phyloP scores from a whole-genome alignment of 371 early-diverging fungal species.

The Mucor velutinosus region DNA sequence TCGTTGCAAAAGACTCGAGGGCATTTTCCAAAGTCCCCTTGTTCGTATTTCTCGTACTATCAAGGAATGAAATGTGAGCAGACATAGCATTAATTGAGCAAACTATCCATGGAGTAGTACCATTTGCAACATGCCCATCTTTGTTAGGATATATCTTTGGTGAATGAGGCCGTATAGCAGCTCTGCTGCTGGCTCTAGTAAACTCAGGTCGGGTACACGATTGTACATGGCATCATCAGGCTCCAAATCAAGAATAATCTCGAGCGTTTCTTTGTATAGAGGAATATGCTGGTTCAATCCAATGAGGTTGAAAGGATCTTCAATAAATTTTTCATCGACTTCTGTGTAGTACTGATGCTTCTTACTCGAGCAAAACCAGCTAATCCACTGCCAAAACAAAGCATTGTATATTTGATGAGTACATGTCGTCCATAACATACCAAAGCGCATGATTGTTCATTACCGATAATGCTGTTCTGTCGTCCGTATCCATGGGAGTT shows the following conservation, averaged over 20 bases:
- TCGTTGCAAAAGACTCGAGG: constrained; percentile 78
- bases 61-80: background rate
- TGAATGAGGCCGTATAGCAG: constrained; percentile 84
- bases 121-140: constrained; percentile 76
- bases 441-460: background rate
- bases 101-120: constrained; percentile 33
- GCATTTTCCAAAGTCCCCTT: constrained; percentile 85
- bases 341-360: constrained; percentile 83
- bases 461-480: background rate
- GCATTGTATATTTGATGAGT: background rate
- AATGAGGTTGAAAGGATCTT: constrained; percentile 92
- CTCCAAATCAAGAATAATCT: constrained; percentile 85
- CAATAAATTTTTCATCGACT: constrained; percentile 82
- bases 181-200: constrained; percentile 55
- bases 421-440: background rate
- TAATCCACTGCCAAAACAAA: constrained; percentile 68
- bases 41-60: constrained; percentile 69
- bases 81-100: too few species aligned
- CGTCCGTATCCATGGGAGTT: constrained; percentile 14
- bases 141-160: constrained; percentile 79
- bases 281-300: constrained; percentile 80
- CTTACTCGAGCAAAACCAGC: constrained; percentile 85
- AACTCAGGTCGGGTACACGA: constrained; percentile 44
- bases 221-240: constrained; percentile 53
- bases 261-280: constrained; percentile 79